Base-by-base conservation (phyloP, 179 eudicot species). In the Camellia oleifera region DNA sequence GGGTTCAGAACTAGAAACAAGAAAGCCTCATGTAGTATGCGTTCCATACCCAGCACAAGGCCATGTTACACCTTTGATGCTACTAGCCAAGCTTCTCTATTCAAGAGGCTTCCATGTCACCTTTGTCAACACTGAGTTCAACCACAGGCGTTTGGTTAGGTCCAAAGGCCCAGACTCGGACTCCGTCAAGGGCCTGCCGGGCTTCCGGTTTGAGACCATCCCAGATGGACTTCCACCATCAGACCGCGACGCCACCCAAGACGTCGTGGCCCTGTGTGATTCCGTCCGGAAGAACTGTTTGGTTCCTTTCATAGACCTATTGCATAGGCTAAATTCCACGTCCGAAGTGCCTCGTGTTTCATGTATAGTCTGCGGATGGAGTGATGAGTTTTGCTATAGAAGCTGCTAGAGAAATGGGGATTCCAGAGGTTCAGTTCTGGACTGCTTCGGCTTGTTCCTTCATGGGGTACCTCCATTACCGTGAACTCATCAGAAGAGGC, bases 121-220 rank as follows among this genome's bases (percentile, higher is more conserved):
- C 79, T 89, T 89, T 44, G 90, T 88, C 53, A 82, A 81, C 78
- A 86, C 87, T 0, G 80, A 88, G 72, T 87, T 77, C 81, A 85
- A 88, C 77, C 84, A 75, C 17, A 78, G 80, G 23, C 89, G 89
- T 26, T 66, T 89, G 32, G 50, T 82, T 48, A 77, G 87, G 4
- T 72, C 89, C 5, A 14, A 62, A 18, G 86, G 88, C 1, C 75
- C 86, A 46, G 17, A 56, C 50, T 46, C 84, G 32, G 58, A 56
- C 50, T 46, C 84, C 44, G 58, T 77, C 6, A 72, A 74, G 32
- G 85, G 78, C 26, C 71, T 78, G 11, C 81, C 88, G 5, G 68
- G 72, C 0, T 89, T 89, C 77, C 81, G 64, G 17, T 89, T 84
- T 78, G 84, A 77, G 53, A 40, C 89, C 66, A 86, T 89, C 73